Conservation (phyloP, 2,329 filamentous ascomycete species). For the Macrophomina tecta region DNA sequence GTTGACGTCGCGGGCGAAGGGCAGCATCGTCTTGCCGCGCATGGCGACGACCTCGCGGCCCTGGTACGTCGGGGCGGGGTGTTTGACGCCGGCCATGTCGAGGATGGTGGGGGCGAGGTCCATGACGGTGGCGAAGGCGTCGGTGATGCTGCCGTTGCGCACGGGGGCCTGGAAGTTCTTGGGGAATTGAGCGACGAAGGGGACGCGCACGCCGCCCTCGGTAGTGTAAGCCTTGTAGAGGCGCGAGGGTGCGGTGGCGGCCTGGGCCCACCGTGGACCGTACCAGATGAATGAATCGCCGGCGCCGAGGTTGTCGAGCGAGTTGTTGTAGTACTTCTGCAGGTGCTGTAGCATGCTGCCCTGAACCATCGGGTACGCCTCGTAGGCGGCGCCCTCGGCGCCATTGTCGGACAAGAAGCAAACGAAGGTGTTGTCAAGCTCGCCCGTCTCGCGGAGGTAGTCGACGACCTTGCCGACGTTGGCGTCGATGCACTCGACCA, state of each 20-base stretch:
- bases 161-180: conserved; percentile 27
- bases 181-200: conserved; percentile 53
- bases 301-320: conserved; percentile 64
- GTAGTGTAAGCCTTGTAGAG: conserved; percentile 56
- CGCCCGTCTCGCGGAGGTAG: conserved; percentile 61
- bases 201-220: conserved; percentile 60
- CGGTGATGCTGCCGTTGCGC: conserved; percentile 49
- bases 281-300: conserved; percentile 67
- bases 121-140: conserved; percentile 57
- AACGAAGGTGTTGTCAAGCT: conserved; percentile 69
- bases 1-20: conserved; percentile 45
- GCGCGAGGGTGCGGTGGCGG: conserved; percentile 57
- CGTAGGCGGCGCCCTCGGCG: conserved; percentile 64
- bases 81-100: conserved; percentile 55
- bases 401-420: conserved; percentile 70
- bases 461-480: conserved; percentile 66
- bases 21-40: conserved; percentile 57
- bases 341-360: conserved; percentile 61
- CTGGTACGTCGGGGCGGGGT: conserved; percentile 60
- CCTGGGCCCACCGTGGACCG: conserved; percentile 62
- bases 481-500: conserved; percentile 67
- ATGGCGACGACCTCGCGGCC: conserved; percentile 59
- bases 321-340: conserved; percentile 64
- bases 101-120: conserved; percentile 52
- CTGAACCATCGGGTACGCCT: conserved; percentile 64